Percentiles rank a stretch among this genome's conserved stretches.
Conservation (phyloP, 192 early-diverging fungal species). For the Chytriomyces confervae region DNA sequence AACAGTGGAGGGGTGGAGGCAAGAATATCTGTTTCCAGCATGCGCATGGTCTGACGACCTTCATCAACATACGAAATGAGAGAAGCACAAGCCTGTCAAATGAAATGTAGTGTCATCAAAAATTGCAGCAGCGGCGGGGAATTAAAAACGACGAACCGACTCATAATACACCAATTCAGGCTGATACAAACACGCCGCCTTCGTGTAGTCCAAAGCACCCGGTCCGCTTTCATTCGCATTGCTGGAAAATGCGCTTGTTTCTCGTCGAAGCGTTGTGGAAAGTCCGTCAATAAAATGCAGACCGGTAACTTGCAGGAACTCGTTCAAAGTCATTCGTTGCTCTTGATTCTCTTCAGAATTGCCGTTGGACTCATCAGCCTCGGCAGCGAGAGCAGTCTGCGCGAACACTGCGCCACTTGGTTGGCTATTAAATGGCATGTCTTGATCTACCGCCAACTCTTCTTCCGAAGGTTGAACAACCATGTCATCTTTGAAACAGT, state of each 20-base stretch:
- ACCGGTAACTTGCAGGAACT: constrained; percentile 46
- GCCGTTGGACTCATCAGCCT: not conserved
- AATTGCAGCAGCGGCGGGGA: not conserved
- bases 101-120: not conserved
- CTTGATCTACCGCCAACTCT: too few species aligned
- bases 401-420: not conserved
- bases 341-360: not conserved
- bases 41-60: constrained; percentile 27
- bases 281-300: constrained; percentile 45
- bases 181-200: constrained; percentile 43
- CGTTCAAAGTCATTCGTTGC: constrained; percentile 16
- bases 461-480: not conserved
- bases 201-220: constrained; percentile 32
- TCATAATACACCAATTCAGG: constrained; percentile 44
- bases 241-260: constrained; percentile 42
- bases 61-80: constrained; percentile 37
- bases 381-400: not conserved
- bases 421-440: not conserved
- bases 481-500: not conserved
- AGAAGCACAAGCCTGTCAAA: constrained; percentile 38
- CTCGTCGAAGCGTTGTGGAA: constrained; percentile 40
- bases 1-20: constrained; percentile 42
- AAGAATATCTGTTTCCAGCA: constrained; percentile 31
- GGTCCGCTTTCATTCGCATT: constrained; percentile 8
- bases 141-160: constrained; percentile 24